phyloP scores from a whole-genome alignment of 805 yeast species.

The Wickerhamomyces silvicola region DNA sequence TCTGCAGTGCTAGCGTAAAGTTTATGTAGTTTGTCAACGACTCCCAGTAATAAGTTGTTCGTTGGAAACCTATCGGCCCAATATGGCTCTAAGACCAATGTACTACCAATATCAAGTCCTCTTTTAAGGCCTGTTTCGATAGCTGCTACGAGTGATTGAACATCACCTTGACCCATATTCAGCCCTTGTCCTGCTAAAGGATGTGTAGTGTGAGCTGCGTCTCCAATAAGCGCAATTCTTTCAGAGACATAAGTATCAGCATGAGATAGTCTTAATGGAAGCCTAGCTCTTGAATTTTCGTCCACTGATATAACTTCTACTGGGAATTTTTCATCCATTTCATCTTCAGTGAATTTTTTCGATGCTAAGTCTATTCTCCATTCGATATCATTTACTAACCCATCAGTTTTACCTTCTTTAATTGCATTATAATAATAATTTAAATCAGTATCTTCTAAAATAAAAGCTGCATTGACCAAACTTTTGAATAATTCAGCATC shows the following conservation, averaged over 20 bases:
- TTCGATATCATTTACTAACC: slow-evolving; percentile 58
- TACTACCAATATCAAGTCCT: slow-evolving; percentile 84
- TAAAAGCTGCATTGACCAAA: slow-evolving; percentile 79
- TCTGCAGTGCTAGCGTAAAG: slow-evolving; percentile 65
- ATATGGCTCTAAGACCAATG: slow-evolving; percentile 78
- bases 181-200: slow-evolving; percentile 98
- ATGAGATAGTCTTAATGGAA: slow-evolving; percentile 84
- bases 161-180: slow-evolving; percentile 96
- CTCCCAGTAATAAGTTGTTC: slow-evolving; percentile 77
- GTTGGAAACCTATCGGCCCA: slow-evolving; percentile 75
- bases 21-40: slow-evolving; percentile 88
- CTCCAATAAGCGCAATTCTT: slow-evolving; percentile 90
- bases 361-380: slow-evolving; percentile 55
- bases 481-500: slow-evolving; percentile 58
- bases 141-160: slow-evolving; percentile 59
- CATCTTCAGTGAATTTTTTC: slow-evolving; percentile 30
- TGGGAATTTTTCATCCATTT: slow-evolving; percentile 60
- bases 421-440: slow-evolving; percentile 53
- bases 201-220: slow-evolving; percentile 96
- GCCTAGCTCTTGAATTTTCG: slow-evolving; percentile 68
- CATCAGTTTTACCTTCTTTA: slow-evolving; percentile 29
- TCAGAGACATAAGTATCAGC: slow-evolving; percentile 84
- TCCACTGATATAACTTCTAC: slow-evolving; percentile 54
- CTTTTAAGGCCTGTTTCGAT: slow-evolving; percentile 64
- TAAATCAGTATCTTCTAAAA: slow-evolving; percentile 72